A percentile compares a stretch with the other conserved stretches of the same genome.
Conservation (phyloP, 192 early-diverging fungal genomes). For the Piromyces finnis region DNA sequence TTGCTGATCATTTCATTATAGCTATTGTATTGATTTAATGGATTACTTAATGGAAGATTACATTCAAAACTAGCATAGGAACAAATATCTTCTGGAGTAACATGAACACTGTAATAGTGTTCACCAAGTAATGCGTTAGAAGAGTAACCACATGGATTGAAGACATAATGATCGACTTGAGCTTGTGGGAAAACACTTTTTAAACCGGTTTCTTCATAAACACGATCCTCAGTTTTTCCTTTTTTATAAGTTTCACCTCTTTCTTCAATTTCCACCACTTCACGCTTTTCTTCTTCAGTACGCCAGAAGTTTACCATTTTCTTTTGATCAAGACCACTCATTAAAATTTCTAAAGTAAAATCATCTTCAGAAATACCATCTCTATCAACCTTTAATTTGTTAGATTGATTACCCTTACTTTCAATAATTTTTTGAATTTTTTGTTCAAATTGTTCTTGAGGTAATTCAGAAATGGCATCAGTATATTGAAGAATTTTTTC, state of each 20-base stretch:
- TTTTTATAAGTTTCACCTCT: constrained; percentile 10
- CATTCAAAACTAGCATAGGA: constrained; percentile 99
- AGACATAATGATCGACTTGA: constrained; percentile 72
- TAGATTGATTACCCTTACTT: not conserved
- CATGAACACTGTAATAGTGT: constrained; percentile 90
- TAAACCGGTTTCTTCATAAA: constrained; percentile 54
- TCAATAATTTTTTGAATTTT: constrained; percentile 1
- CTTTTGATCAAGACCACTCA: constrained; percentile 73
- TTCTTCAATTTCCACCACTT: constrained; percentile 39
- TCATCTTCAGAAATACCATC: constrained; percentile 33
- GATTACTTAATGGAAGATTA: constrained; percentile 49
- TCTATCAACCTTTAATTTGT: not conserved
- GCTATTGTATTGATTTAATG: constrained; percentile 23
- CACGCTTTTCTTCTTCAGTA: constrained; percentile 28
- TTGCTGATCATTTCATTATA: constrained; percentile 50
- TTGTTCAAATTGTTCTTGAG: not conserved
- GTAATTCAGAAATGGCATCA: constrained; percentile 14
- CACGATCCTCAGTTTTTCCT: constrained; percentile 7
- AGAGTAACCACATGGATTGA: constrained; percentile 93
- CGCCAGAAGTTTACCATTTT: constrained; percentile 64
- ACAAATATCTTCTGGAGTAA: constrained; percentile 92
- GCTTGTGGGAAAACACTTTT: constrained; percentile 61
- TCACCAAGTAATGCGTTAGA: constrained; percentile 74
- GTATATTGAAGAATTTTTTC: not conserved
- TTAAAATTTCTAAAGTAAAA: constrained; percentile 88